phyloP scores from a whole-genome alignment of 1,284 basidiomycete genomes.

The Marasmius oreades region DNA sequence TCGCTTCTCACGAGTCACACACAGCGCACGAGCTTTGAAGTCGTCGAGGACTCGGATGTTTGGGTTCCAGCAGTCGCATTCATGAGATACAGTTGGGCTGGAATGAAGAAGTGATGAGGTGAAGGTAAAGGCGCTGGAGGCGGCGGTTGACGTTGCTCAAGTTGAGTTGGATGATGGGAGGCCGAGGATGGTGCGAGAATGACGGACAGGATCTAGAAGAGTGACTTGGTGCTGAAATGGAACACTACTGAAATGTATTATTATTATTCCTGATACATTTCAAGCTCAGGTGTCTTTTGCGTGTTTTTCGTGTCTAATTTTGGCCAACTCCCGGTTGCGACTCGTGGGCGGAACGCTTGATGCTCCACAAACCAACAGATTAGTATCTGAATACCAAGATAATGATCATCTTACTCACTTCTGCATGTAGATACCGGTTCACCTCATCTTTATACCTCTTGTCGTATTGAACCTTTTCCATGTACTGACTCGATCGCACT shows the following conservation, averaged over 20 bases:
- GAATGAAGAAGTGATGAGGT: conserved; percentile 26
- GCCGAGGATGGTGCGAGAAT: background rate
- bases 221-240: background rate
- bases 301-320: conserved; percentile 50
- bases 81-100: conserved; percentile 37
- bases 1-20: too few species aligned
- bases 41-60: too few species aligned
- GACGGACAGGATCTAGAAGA: background rate
- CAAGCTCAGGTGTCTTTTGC: conserved; percentile 40
- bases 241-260: background rate
- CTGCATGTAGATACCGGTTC: conserved; percentile 71
- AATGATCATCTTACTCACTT: conserved; percentile 45
- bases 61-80: too few species aligned
- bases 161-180: conserved; percentile 1
- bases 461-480: conserved; percentile 64
- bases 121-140: conserved; percentile 25
- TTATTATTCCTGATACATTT: too few species aligned
- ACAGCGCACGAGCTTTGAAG: too few species aligned
- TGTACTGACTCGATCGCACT: conserved; percentile 56
- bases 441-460: conserved; percentile 70
- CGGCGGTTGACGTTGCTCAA: conserved; percentile 9
- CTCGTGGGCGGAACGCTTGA: conserved; percentile 63
- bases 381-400: background rate
- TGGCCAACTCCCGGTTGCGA: conserved; percentile 70
- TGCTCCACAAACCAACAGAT: conserved; percentile 44